Conservation (phyloP, 768 basidiomycete genomes). For the Cyclocybe cylindracea region DNA sequence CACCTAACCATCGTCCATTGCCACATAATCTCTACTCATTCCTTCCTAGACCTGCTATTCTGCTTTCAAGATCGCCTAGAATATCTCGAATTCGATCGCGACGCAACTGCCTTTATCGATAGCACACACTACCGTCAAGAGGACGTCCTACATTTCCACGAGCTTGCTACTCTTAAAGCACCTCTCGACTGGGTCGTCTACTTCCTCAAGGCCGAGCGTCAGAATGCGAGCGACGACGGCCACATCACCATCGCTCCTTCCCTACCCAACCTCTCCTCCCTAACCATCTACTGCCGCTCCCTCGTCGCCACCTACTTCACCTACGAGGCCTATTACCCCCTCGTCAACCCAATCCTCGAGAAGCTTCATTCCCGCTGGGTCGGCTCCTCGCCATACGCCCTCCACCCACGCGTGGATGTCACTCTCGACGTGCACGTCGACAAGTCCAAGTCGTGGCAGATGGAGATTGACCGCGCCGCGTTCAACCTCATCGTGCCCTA, state of each 20-base stretch:
- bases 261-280: neutral
- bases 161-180: conserved; percentile 2
- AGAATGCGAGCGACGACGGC: neutral
- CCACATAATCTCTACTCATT: neutral
- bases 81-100: conserved; percentile 6
- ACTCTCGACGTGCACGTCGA: conserved; percentile 4
- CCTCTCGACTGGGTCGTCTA: conserved; percentile 7
- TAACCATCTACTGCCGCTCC: conserved; percentile 3
- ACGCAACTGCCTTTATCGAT: neutral
- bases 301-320: neutral
- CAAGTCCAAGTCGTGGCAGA: conserved; percentile 1
- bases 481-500: neutral
- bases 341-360: neutral
- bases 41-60: neutral
- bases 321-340: conserved; percentile 2
- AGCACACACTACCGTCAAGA: neutral
- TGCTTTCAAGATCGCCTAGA: conserved; percentile 9
- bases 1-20: conserved; percentile 3
- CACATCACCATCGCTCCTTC: neutral
- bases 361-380: neutral
- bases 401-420: neutral
- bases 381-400: neutral
- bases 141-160: neutral
- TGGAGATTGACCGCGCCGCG: conserved; percentile 2
- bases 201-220: neutral